These are phyloP conservation scores for Bryoerythrophyllum caledonicum DNA, from an alignment of 225 moss, liverwort and hornwort genomes.

Conservation along the genomic window DNA sequence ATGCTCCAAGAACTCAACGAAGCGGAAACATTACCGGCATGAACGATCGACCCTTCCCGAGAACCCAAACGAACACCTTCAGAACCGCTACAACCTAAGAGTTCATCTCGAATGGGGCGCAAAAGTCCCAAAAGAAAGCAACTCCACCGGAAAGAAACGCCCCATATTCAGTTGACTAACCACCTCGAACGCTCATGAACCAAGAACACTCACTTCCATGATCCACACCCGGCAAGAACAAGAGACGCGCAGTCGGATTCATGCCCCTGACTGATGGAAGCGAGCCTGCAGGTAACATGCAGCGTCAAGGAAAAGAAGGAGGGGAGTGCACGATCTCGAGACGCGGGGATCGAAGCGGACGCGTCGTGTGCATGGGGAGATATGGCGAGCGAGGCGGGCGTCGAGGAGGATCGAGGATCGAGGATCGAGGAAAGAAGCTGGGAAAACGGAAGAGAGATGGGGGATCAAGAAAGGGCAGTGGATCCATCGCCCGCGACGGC, in stretches of 20 bases:
- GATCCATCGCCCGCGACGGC: conserved; percentile 30
- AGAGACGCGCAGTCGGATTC: neutral
- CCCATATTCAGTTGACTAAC: neutral
- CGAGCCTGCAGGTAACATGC: too few species aligned
- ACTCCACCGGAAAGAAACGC: neutral
- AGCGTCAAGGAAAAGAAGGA: too few species aligned
- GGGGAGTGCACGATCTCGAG: too few species aligned
- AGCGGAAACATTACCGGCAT: neutral
- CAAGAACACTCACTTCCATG: conserved; percentile 2
- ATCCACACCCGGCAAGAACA: neutral
- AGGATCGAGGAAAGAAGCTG: neutral
- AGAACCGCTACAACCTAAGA: neutral
- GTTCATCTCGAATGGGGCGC: neutral
- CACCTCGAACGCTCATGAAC: neutral
- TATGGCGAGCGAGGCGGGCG: too few species aligned
- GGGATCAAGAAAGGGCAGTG: conserved; percentile 34
- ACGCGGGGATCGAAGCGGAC: too few species aligned
- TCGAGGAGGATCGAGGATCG: neutral
- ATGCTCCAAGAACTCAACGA: neutral
- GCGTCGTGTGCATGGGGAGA: too few species aligned
- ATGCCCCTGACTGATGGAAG: neutral
- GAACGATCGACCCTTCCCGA: too few species aligned
- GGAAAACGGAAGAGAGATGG: neutral
- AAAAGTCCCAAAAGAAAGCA: neutral
- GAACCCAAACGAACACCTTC: neutral